Conservation (phyloP, 1,284 basidiomycete genomes). For the Cryptococcus sp. region DNA sequence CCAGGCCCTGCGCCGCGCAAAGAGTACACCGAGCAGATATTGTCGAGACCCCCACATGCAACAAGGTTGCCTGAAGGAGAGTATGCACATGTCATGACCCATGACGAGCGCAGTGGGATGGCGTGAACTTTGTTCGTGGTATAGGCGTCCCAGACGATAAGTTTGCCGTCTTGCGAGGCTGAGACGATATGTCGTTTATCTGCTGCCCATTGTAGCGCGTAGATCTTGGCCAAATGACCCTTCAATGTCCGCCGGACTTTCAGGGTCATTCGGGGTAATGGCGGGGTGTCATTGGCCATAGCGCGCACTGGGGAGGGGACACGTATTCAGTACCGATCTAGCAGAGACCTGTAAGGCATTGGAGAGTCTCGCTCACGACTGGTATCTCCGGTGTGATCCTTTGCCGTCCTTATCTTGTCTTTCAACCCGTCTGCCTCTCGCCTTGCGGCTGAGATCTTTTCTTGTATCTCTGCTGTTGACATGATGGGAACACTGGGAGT, state of each 20-base stretch:
- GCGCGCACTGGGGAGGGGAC: constrained; percentile 68
- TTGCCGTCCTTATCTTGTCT: constrained; percentile 30
- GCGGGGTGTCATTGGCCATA: constrained; percentile 94
- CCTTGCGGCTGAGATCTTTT: constrained; percentile 91
- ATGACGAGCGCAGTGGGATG: constrained; percentile 92
- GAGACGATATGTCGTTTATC: constrained; percentile 97
- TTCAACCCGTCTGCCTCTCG: constrained; percentile 81
- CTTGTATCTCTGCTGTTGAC: constrained; percentile 79
- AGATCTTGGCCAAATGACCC: constrained; percentile 98
- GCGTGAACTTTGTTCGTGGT: constrained; percentile 99
- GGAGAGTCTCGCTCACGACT: constrained; percentile 67
- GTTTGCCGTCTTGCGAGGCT: constrained; percentile 97
- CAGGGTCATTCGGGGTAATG: constrained; percentile 93
- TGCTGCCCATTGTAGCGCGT: constrained; percentile 98
- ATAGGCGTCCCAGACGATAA: constrained; percentile 99
- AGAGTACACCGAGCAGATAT: constrained; percentile 96
- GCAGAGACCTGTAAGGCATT: not conserved
- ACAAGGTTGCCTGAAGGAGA: constrained; percentile 95
- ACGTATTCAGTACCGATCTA: no score
- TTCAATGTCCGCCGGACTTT: constrained; percentile 90
- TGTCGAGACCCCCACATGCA: constrained; percentile 97
- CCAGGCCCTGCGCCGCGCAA: constrained; percentile 59
- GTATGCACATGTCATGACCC: constrained; percentile 99
- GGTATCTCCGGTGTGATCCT: constrained; percentile 85
- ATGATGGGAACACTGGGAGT: constrained; percentile 11